Percentiles rank a stretch among this genome's conserved stretches.
Evolutionary conservation across 371 early-diverging fungal species (phyloP).

Genomic region (Mucor irregularis): DNA sequence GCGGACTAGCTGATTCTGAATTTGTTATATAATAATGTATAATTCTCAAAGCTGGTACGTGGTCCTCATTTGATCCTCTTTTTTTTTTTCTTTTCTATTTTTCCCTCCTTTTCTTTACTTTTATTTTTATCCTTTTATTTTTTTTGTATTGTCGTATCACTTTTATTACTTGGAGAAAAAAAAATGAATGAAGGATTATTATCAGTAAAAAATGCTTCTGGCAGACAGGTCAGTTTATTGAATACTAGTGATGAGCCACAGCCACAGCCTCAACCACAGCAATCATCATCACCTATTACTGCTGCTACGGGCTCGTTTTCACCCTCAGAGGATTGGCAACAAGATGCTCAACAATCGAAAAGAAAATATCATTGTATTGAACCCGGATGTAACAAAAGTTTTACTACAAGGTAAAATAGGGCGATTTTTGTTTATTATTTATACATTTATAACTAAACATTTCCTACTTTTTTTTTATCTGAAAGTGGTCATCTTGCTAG

Average conservation of each 20-base stretch:
- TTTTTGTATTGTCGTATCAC: background rate
- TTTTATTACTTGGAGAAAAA: background rate
- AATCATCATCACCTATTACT: slow-evolving; percentile 5
- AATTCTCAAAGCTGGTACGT: background rate
- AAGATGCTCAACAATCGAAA: slow-evolving; percentile 27
- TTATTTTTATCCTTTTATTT: background rate
- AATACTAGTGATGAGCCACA: slow-evolving; percentile 25
- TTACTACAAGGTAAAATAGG: slow-evolving; percentile 59
- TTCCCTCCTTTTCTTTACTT: background rate
- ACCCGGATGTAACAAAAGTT: slow-evolving; percentile 61
- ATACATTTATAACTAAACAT: background rate
- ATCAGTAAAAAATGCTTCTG: slow-evolving; percentile 40
- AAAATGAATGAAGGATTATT: slow-evolving; percentile 28
- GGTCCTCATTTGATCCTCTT: slow-evolving; percentile 4
- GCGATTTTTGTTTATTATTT: background rate
- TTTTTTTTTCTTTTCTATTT: slow-evolving; percentile 1
- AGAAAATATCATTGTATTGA: slow-evolving; percentile 58
- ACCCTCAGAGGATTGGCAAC: slow-evolving; percentile 12
- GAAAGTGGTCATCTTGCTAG: slow-evolving; percentile 82
- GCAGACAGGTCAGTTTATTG: slow-evolving; percentile 42
- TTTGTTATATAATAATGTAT: background rate
- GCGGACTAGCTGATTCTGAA: background rate
- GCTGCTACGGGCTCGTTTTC: too few species aligned
- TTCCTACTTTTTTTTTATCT: background rate
- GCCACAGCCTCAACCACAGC: background rate